phyloP scores from a whole-genome alignment of 495 filamentous ascomycete genomes.

The Bombardia bombarda region DNA sequence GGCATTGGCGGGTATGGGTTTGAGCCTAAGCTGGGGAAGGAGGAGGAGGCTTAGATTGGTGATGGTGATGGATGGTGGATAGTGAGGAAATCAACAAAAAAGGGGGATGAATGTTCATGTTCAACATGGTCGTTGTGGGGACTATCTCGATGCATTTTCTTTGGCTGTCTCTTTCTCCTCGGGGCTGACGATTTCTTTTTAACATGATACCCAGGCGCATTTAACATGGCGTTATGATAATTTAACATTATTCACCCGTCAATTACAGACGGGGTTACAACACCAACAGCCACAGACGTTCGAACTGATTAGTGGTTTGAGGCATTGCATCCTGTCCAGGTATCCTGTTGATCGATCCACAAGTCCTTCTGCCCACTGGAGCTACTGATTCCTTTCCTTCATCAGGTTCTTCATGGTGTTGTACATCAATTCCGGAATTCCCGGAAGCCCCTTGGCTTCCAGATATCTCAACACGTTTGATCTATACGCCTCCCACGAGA shows the following conservation, averaged over 20 bases:
- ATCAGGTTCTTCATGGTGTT: constrained; percentile 74
- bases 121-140: not conserved
- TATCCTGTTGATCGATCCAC: too few relatives aligned
- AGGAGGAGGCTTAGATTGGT: too few relatives aligned
- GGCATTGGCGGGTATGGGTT: constrained; percentile 78
- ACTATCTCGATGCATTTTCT: not conserved
- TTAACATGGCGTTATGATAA: constrained; percentile 19
- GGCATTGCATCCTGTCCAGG: too few relatives aligned
- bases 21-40: constrained; percentile 44
- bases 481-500: constrained; percentile 69
- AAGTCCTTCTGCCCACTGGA: too few relatives aligned
- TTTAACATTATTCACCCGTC: too few relatives aligned
- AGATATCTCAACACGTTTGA: constrained; percentile 65
- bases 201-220: constrained; percentile 13
- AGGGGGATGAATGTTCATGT: not conserved
- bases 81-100: not conserved
- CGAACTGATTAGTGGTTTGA: too few relatives aligned
- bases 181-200: constrained; percentile 1
- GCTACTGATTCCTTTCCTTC: constrained; percentile 21
- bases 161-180: not conserved
- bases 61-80: too few relatives aligned
- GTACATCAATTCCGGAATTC: constrained; percentile 67
- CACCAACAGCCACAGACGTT: too few relatives aligned
- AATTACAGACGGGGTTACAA: too few relatives aligned
- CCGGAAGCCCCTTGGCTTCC: constrained; percentile 54